These are phyloP conservation scores for Candida golubevii DNA, from an alignment of 805 yeast genomes.

Conservation along the genomic window DNA sequence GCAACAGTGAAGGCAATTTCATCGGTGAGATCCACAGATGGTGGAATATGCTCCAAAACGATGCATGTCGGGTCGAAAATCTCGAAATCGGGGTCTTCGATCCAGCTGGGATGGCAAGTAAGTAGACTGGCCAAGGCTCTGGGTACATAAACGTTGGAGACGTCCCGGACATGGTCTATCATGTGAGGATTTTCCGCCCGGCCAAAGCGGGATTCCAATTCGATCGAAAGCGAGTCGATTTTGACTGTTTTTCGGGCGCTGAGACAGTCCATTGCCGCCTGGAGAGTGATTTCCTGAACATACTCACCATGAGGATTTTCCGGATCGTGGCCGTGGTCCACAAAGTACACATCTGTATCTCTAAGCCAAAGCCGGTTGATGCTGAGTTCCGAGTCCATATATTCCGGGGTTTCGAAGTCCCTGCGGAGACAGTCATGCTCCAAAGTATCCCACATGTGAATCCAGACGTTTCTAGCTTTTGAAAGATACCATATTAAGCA, in stretches of 20 bases:
- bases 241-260: not conserved
- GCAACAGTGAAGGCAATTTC: slow-evolving; percentile 6
- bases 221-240: not conserved
- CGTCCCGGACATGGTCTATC: slow-evolving; percentile 8
- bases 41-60: slow-evolving; percentile 2
- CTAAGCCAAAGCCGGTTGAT: slow-evolving; percentile 11
- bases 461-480: slow-evolving; percentile 1
- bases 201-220: not conserved
- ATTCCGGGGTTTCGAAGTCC: slow-evolving; percentile 9
- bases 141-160: slow-evolving; percentile 7
- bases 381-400: slow-evolving; percentile 12
- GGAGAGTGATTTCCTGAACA: slow-evolving; percentile 7
- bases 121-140: slow-evolving; percentile 1
- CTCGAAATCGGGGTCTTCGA: slow-evolving; percentile 2
- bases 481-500: slow-evolving; percentile 9
- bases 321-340: slow-evolving; percentile 3
- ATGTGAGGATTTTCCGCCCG: slow-evolving; percentile 1
- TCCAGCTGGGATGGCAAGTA: slow-evolving; percentile 6
- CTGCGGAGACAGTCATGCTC: slow-evolving; percentile 16
- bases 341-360: slow-evolving; percentile 1
- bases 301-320: slow-evolving; percentile 14
- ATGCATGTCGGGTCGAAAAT: slow-evolving; percentile 6
- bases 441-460: slow-evolving; percentile 13
- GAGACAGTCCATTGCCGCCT: slow-evolving; percentile 5
- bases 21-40: slow-evolving; percentile 2